Percentiles rank a stretch among this genome's conserved stretches.
These are phyloP conservation scores for Exutisphaerella laricina DNA, from an alignment of 2,329 filamentous ascomycete species.

Conservation along the genomic window DNA sequence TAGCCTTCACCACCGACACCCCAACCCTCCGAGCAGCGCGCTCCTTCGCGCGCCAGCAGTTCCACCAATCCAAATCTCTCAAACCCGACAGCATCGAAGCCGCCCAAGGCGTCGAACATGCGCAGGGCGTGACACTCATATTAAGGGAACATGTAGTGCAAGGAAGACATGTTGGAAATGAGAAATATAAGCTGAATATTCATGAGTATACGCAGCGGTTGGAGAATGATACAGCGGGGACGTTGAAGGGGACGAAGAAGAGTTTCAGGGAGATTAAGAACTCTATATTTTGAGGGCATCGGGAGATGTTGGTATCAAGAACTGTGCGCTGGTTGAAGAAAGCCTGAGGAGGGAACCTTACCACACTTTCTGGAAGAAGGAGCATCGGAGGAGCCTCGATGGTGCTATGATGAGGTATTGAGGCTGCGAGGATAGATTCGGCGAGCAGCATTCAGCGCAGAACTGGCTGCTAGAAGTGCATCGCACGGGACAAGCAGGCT, in stretches of 20 bases:
- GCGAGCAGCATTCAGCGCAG: too few species aligned
- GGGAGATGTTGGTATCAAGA: too few species aligned
- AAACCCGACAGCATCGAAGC: constrained; percentile 54
- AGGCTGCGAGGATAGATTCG: too few species aligned
- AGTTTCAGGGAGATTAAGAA: constrained; percentile 39
- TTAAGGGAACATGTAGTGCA: constrained; percentile 84
- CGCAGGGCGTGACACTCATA: constrained; percentile 74
- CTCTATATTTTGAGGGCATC: constrained; percentile 11
- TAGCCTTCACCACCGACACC: constrained; percentile 78
- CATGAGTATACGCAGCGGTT: constrained; percentile 87
- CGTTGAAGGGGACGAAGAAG: constrained; percentile 42
- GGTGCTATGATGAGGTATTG: too few species aligned
- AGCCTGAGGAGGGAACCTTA: too few species aligned
- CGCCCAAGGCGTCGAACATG: constrained; percentile 65
- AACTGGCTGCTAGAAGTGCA: too few species aligned
- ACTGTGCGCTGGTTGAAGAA: too few species aligned
- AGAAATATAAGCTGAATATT: constrained; percentile 64
- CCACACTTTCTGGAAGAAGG: too few species aligned
- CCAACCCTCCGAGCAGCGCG: constrained; percentile 65
- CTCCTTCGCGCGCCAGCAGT: constrained; percentile 64
- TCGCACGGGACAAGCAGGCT: too few species aligned
- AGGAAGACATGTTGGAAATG: constrained; percentile 43
- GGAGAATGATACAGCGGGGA: constrained; percentile 86
- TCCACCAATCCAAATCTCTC: constrained; percentile 61
- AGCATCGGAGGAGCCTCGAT: too few species aligned